These are phyloP conservation scores for Melanomma pulvis-pyrius DNA, from an alignment of 495 filamentous ascomycete species.

Conservation along the genomic window DNA sequence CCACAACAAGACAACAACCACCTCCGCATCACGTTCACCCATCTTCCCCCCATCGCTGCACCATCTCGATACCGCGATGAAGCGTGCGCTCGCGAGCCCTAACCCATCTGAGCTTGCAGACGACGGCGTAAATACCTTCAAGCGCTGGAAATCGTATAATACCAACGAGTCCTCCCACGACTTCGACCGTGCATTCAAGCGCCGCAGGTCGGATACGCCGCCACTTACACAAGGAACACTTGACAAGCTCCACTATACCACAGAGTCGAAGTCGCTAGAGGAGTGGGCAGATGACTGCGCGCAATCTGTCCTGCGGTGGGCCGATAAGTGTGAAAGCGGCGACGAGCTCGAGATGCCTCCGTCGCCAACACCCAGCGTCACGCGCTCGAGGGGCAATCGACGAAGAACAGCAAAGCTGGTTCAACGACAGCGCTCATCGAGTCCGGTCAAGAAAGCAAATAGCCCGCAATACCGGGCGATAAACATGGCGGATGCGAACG, in stretches of 20 bases:
- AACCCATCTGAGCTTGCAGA: not conserved
- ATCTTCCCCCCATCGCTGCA: conserved; percentile 5
- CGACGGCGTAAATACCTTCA: conserved; percentile 1
- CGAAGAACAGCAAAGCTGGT: not conserved
- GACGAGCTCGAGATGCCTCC: conserved; percentile 4
- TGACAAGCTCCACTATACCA: not conserved
- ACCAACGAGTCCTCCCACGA: not conserved
- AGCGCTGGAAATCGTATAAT: conserved; percentile 5
- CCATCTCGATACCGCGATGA: conserved; percentile 3
- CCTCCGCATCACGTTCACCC: conserved; percentile 2
- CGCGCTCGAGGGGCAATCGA: not conserved
- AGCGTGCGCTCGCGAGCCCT: conserved; percentile 3
- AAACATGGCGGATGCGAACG: no score
- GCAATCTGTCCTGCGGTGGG: not conserved
- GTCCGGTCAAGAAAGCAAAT: conserved; percentile 1
- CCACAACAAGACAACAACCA: not conserved
- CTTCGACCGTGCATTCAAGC: conserved; percentile 9
- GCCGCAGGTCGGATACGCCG: conserved; percentile 10
- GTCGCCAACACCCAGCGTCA: conserved; percentile 1
- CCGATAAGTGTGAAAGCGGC: not conserved
- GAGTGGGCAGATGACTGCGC: conserved; percentile 5
- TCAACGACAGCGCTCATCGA: not conserved
- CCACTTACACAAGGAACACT: conserved; percentile 4
- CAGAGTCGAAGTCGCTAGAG: conserved; percentile 9
- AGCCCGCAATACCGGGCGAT: no score